Evolutionary conservation across 2,329 filamentous ascomycete genomes (phyloP).

Genomic region (Venturia effusa): DNA sequence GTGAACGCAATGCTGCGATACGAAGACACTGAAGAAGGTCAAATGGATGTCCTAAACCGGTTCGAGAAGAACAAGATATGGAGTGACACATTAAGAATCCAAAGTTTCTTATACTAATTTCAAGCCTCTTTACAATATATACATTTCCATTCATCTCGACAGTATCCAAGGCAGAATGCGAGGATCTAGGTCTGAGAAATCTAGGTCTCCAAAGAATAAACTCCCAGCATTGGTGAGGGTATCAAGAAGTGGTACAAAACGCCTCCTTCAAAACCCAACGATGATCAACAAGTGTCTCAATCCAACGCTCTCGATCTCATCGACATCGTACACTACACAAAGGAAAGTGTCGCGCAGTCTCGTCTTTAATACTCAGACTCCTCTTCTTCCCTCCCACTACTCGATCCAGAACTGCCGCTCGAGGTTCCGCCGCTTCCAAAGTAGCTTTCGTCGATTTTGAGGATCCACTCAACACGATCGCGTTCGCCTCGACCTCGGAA

Average conservation of each 20-base stretch:
- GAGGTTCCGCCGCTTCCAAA: constrained; percentile 24
- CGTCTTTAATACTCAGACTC: not conserved
- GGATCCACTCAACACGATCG: constrained; percentile 95
- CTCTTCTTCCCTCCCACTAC: not conserved
- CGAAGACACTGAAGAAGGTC: too few relatives aligned
- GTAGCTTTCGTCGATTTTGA: constrained; percentile 80
- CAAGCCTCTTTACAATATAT: not conserved
- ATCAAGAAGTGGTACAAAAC: constrained; percentile 4
- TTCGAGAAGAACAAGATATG: too few relatives aligned
- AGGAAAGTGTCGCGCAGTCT: not conserved
- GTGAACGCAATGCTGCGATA: too few relatives aligned
- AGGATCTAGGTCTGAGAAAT: not conserved
- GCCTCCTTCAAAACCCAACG: not conserved
- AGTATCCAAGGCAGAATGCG: not conserved
- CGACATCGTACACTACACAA: not conserved
- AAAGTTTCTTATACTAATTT: too few relatives aligned
- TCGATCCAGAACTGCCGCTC: not conserved
- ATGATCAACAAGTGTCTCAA: not conserved
- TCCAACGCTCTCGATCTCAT: not conserved
- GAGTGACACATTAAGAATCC: too few relatives aligned
- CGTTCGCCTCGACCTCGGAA: constrained; percentile 82
- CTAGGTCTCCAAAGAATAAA: not conserved
- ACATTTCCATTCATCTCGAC: not conserved
- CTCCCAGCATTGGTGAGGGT: not conserved
- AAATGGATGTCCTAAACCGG: too few relatives aligned